Base-by-base conservation (phyloP, 2,329 filamentous ascomycete species). In the Colletotrichum limetticola region DNA sequence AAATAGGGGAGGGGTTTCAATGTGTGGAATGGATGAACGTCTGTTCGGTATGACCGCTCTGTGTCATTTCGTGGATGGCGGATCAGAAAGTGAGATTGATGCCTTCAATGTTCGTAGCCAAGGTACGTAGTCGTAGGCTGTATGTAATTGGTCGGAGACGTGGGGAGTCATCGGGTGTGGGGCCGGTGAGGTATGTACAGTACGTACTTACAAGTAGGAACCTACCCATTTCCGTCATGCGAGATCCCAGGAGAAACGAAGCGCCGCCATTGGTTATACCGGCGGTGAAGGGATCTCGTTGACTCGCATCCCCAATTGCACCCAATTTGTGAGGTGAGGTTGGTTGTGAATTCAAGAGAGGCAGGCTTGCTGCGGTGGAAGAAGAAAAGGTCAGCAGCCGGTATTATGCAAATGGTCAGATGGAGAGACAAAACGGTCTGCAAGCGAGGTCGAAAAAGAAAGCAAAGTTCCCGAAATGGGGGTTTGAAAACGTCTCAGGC, bases 401-500 rank as follows among this genome's bases (percentile, higher is more conserved):
- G 58, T 59, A 35, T 67, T 1, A 22, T 5, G 1, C 4, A 14
- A 57, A 53, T 63, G 63, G 64, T 35, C 64, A 67, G 69, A 58
- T 58, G 64, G 58, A 71, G 64, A 71, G 63, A 58, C 69, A 63
- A 61, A 60, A 57, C 46, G 62, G 19, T 28, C 64, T 68, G 55
- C 59, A 63, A 6, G 19, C 16, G 53, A 64, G 52, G 37, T 46
- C 7, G 30, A 35, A 72, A 46, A 64, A 69, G 42, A 22, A 69
- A 60, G 28, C 1, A 52, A 30, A 46, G 24, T 30, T 61, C 9
- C 42, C 26, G 28, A 2, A 49, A 22, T 22, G 42, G 42, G 42
- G 16, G 8, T 49, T 22, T 22, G 32, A 0, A 35, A 35, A 35
- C 32, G 42, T 49, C 42, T 49, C 42, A 49, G 19, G 42, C 42